Evolutionary conservation across 805 yeast species (phyloP).

Genomic region (Hanseniaspora singularis): DNA sequence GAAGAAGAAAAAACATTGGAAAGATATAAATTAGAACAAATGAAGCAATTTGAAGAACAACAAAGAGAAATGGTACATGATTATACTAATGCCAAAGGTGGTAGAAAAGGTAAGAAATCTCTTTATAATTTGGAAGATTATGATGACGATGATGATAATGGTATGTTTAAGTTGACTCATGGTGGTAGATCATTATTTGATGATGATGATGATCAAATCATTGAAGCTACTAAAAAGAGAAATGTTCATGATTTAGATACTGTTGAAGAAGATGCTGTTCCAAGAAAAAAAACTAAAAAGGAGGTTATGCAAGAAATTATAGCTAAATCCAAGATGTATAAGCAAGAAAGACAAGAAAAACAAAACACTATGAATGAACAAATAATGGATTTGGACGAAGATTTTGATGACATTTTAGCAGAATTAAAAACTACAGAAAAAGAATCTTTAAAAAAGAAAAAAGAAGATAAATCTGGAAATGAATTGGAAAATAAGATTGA

Average conservation of each 20-base stretch:
- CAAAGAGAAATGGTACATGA: conserved; percentile 41
- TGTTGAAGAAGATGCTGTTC: conserved; percentile 31
- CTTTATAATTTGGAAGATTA: conserved; percentile 68
- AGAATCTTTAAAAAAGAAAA: conserved; percentile 18
- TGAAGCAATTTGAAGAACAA: conserved; percentile 44
- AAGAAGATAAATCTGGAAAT: conserved; percentile 18
- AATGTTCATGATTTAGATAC: conserved; percentile 33
- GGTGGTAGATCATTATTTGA: conserved; percentile 56
- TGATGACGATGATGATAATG: conserved; percentile 36
- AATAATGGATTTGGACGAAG: conserved; percentile 58
- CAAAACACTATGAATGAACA: conserved; percentile 49
- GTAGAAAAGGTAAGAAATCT: conserved; percentile 33
- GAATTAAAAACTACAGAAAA: conserved; percentile 30
- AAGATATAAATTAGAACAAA: conserved; percentile 50
- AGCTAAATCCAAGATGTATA: conserved; percentile 68
- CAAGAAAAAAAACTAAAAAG: conserved; percentile 62
- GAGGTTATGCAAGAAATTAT: conserved; percentile 80
- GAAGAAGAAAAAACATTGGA: conserved; percentile 91
- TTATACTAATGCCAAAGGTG: not conserved
- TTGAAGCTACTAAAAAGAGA: conserved; percentile 29
- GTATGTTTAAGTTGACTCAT: conserved; percentile 54
- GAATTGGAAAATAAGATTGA: conserved; percentile 30
- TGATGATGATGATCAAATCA: conserved; percentile 35
- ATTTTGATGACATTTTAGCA: conserved; percentile 56
- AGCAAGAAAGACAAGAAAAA: conserved; percentile 59